Conservation (phyloP, 371 early-diverging fungal species). For the Blakeslea trispora region DNA sequence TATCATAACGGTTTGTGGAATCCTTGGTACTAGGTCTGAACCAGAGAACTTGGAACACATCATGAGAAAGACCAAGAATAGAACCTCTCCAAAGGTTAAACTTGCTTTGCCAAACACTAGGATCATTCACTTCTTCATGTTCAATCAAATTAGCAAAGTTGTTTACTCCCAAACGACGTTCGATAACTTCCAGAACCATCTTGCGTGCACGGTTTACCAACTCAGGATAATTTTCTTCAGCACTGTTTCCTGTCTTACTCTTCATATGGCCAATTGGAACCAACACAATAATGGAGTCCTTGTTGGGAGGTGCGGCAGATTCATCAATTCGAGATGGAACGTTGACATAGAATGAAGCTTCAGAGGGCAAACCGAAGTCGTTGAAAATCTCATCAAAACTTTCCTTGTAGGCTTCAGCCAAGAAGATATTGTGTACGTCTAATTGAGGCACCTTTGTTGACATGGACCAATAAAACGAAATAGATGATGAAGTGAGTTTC, state of each 20-base stretch:
- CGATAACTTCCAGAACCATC: slow-evolving; percentile 49
- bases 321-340: slow-evolving; percentile 63
- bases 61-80: slow-evolving; percentile 62
- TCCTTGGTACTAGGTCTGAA: slow-evolving; percentile 64
- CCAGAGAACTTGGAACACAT: slow-evolving; percentile 59
- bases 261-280: slow-evolving; percentile 61
- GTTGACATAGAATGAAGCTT: slow-evolving; percentile 65
- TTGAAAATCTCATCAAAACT: slow-evolving; percentile 66
- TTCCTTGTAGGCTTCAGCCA: slow-evolving; percentile 59
- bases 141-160: slow-evolving; percentile 51
- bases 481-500: slow-evolving; percentile 60
- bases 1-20: slow-evolving; percentile 49
- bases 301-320: slow-evolving; percentile 54
- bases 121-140: slow-evolving; percentile 61
- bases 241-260: slow-evolving; percentile 10
- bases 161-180: slow-evolving; percentile 37
- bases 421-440: slow-evolving; percentile 65
- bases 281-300: slow-evolving; percentile 59
- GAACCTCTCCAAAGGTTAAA: slow-evolving; percentile 66
- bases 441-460: slow-evolving; percentile 45
- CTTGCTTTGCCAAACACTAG: slow-evolving; percentile 58
- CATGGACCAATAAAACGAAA: slow-evolving; percentile 68
- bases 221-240: slow-evolving; percentile 30
- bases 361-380: slow-evolving; percentile 45
- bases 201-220: slow-evolving; percentile 47